phyloP scores from a whole-genome alignment of 352 stramenopile genomes.

The Thalassiosira hispida region DNA sequence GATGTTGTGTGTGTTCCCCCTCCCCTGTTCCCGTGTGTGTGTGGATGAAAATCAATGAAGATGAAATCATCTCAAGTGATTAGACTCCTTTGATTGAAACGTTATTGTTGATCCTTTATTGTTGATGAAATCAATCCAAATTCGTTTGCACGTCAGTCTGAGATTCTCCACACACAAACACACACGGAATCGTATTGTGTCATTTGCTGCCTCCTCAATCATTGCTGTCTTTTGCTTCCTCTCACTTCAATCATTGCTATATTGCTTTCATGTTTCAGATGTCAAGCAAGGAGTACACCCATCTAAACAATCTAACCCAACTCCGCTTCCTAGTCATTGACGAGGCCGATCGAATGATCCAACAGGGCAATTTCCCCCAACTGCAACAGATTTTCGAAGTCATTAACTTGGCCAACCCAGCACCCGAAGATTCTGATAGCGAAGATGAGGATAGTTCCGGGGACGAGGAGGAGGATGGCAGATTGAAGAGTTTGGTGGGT shows the following conservation, averaged over 20 bases:
- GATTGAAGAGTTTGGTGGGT: slow-evolving; percentile 66
- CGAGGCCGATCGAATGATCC: slow-evolving; percentile 95
- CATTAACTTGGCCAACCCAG: slow-evolving; percentile 84
- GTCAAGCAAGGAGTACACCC: slow-evolving; percentile 74
- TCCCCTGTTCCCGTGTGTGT: neutral
- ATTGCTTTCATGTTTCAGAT: slow-evolving; percentile 55
- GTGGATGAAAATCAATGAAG: slow-evolving; percentile 73
- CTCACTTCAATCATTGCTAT: slow-evolving; percentile 13
- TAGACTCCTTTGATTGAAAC: slow-evolving; percentile 58
- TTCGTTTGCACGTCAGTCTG: slow-evolving; percentile 85
- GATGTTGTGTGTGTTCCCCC: neutral
- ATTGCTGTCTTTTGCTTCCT: slow-evolving; percentile 1
- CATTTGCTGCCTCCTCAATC: neutral
- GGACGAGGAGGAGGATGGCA: slow-evolving; percentile 50
- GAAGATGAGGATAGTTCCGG: slow-evolving; percentile 50
- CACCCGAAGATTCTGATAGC: slow-evolving; percentile 45
- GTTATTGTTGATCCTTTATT: slow-evolving; percentile 44
- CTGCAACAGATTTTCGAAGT: slow-evolving; percentile 93
- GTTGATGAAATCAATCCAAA: slow-evolving; percentile 92
- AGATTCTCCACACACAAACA: slow-evolving; percentile 41
- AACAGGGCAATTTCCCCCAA: slow-evolving; percentile 93
- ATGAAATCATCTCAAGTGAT: slow-evolving; percentile 77
- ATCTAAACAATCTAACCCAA: slow-evolving; percentile 82
- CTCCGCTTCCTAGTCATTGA: slow-evolving; percentile 94
- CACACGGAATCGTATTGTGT: neutral